A percentile compares a stretch with the other conserved stretches of the same genome.
phyloP scores from a whole-genome alignment of 2,329 filamentous ascomycete species.

The Trichoderma polysporum region DNA sequence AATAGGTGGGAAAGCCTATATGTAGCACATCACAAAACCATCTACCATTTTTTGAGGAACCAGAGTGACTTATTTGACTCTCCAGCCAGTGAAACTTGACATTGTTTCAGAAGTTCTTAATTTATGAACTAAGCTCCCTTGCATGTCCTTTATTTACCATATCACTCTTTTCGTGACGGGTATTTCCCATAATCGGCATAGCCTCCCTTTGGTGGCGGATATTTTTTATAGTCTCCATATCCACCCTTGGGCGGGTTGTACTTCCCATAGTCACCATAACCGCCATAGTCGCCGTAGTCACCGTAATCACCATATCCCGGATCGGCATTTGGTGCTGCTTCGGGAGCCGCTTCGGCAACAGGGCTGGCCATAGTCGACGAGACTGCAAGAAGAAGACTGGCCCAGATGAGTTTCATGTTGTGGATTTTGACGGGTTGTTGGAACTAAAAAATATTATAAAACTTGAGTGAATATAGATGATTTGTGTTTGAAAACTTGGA shows the following conservation, averaged over 20 bases:
- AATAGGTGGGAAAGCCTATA: not conserved
- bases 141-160: not conserved
- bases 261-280: constrained; percentile 9
- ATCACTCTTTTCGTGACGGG: not conserved
- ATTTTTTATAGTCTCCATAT: not conserved
- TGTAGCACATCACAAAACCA: not conserved
- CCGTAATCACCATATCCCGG: constrained; percentile 19
- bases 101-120: not conserved
- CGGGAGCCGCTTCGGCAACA: constrained; percentile 26
- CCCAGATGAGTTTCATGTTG: constrained; percentile 35
- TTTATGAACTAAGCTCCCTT: not conserved
- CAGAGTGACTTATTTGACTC: not conserved
- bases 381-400: constrained; percentile 29
- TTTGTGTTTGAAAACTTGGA: not conserved
- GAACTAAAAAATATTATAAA: not conserved
- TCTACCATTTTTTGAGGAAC: not conserved
- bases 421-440: not conserved
- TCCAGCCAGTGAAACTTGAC: not conserved
- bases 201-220: constrained; percentile 4
- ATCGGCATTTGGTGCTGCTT: constrained; percentile 19
- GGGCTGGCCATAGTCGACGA: constrained; percentile 30
- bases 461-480: not conserved
- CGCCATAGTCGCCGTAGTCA: constrained; percentile 4
- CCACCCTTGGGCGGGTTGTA: constrained; percentile 13
- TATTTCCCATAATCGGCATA: constrained; percentile 12